These are phyloP conservation scores for Xerocomus cyaneibrunnescens DNA, from an alignment of 1,284 basidiomycete species.

Conservation along the genomic window DNA sequence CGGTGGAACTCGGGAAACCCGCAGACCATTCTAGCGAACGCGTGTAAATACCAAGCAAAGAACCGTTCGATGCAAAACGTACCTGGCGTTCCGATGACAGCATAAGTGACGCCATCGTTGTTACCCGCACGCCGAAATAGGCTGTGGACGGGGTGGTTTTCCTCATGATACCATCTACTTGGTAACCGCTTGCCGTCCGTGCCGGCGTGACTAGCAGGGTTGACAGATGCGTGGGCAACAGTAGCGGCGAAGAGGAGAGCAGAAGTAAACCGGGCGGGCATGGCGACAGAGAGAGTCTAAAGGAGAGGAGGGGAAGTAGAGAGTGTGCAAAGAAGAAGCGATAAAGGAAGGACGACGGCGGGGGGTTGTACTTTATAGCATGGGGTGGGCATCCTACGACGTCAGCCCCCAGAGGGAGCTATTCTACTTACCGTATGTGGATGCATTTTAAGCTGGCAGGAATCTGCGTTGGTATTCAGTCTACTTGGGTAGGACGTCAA, in stretches of 20 bases:
- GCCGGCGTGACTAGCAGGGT: conserved; percentile 31
- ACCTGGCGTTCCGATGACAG: conserved; percentile 61
- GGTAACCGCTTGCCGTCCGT: conserved; percentile 37
- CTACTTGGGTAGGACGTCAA: conserved; percentile 2
- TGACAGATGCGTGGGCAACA: conserved; percentile 32
- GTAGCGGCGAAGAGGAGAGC: conserved; percentile 39
- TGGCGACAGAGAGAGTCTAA: conserved; percentile 20
- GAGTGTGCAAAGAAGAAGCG: conserved; percentile 14
- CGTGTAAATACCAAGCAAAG: neutral
- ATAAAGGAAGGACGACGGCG: conserved; percentile 1
- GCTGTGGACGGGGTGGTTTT: conserved; percentile 54
- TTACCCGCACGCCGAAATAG: conserved; percentile 54
- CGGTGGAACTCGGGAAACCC: conserved; percentile 50
- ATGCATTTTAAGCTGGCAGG: neutral
- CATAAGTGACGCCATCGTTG: conserved; percentile 47
- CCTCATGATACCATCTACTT: conserved; percentile 54
- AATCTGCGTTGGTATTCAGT: conserved; percentile 14
- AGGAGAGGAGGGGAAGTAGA: conserved; percentile 27
- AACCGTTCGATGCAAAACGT: conserved; percentile 19
- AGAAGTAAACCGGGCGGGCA: conserved; percentile 35
- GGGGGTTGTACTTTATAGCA: conserved; percentile 29
- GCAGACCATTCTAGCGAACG: conserved; percentile 53
- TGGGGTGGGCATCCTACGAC: conserved; percentile 18
- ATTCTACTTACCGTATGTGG: conserved; percentile 17
- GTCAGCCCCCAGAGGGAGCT: conserved; percentile 23